A percentile compares a stretch with the other conserved stretches of the same genome.
These are phyloP conservation scores for Lepidium sativum DNA, from an alignment of 345 rosid genomes.

Conservation along the genomic window DNA sequence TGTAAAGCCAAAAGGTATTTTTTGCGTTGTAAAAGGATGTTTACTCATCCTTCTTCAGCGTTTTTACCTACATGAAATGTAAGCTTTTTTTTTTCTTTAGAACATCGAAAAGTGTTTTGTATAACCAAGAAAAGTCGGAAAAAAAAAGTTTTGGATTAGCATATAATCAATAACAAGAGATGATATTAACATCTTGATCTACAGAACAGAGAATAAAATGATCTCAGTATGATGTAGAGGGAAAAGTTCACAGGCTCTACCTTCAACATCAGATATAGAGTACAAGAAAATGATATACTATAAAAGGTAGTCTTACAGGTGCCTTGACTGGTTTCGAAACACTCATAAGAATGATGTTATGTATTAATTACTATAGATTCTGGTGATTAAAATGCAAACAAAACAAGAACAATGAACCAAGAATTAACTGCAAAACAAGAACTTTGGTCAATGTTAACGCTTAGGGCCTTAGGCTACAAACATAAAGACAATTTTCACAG, in stretches of 20 bases:
- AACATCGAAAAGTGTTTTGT: not conserved
- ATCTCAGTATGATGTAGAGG: not conserved
- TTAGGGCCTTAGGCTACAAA: not conserved
- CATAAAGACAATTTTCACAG: not conserved
- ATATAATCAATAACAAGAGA: not conserved
- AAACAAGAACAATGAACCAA: not conserved
- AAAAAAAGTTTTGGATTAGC: constrained; percentile 2
- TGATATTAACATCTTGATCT: not conserved
- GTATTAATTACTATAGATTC: not conserved
- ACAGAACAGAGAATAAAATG: constrained; percentile 1
- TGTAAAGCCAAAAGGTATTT: not conserved
- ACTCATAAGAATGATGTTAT: not conserved
- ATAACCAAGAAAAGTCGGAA: constrained; percentile 1
- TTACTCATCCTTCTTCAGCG: constrained; percentile 11
- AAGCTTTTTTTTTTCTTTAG: not conserved
- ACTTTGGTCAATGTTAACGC: not conserved
- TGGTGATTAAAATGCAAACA: not conserved
- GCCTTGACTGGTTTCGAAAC: not conserved
- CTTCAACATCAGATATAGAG: not conserved
- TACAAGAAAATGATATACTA: not conserved
- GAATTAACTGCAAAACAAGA: not conserved
- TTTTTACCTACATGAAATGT: constrained; percentile 14
- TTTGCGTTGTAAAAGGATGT: constrained; percentile 15
- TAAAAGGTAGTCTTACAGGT: not conserved
- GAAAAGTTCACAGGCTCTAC: not conserved